Conservation (phyloP, 495 filamentous ascomycete species). For the Lasiosphaeria hispida region DNA sequence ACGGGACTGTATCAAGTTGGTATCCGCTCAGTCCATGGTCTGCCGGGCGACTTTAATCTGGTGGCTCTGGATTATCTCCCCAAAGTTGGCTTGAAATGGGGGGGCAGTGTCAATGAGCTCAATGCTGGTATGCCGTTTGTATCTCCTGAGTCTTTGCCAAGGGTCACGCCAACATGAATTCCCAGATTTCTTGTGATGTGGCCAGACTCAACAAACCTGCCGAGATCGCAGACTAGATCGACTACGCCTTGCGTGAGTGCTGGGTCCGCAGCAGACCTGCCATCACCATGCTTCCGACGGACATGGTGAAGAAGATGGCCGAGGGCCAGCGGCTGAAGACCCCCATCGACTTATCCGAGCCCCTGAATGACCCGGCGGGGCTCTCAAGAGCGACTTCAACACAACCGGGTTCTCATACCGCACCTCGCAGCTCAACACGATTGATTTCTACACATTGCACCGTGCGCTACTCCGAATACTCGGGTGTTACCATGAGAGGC, state of each 20-base stretch:
- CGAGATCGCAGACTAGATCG: conserved; percentile 72
- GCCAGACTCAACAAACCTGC: conserved; percentile 65
- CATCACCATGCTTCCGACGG: conserved; percentile 82
- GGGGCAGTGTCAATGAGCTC: conserved; percentile 77
- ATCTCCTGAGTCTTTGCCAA: neutral
- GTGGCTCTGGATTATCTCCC: conserved; percentile 64
- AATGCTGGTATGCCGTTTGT: conserved; percentile 60
- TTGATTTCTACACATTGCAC: conserved; percentile 80
- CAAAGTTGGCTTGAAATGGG: conserved; percentile 64
- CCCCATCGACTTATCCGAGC: conserved; percentile 63
- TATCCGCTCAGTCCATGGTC: conserved; percentile 63
- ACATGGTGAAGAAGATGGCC: conserved; percentile 78
- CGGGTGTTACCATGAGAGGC: conserved; percentile 78
- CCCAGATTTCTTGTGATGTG: conserved; percentile 65
- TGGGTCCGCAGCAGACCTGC: conserved; percentile 72
- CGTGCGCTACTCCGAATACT: conserved; percentile 80
- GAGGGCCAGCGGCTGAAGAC: conserved; percentile 65
- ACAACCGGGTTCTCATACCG: conserved; percentile 86
- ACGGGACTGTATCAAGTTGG: conserved; percentile 66
- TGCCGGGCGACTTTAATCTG: conserved; percentile 80
- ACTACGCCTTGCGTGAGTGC: conserved; percentile 77
- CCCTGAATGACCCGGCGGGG: conserved; percentile 67
- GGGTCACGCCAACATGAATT: conserved; percentile 61
- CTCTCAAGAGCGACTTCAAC: conserved; percentile 86
- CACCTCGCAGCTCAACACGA: conserved; percentile 75